phyloP scores from a whole-genome alignment of 257 asterid genomes.

The Solanum sejunctum region DNA sequence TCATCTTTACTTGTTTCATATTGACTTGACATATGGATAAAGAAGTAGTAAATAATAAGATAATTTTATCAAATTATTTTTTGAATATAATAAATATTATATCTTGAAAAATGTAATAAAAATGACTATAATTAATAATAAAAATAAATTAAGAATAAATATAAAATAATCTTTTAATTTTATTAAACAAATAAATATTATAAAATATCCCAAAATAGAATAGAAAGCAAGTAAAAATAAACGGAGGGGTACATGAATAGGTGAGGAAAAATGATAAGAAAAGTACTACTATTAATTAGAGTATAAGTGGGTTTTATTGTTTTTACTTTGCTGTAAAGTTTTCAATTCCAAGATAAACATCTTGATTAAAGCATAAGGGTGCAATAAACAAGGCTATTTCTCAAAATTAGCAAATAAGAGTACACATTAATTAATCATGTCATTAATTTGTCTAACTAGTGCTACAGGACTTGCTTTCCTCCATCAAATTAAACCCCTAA shows the following conservation, averaged over 20 bases:
- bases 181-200: no score
- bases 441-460: constrained; percentile 24
- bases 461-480: constrained; percentile 42
- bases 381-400: constrained; percentile 11
- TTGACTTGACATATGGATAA: no score
- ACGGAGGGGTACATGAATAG: not conserved
- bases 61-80: no score
- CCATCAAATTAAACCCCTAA: constrained; percentile 10
- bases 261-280: not conserved
- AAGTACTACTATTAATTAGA: not conserved
- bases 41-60: no score
- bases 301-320: not conserved
- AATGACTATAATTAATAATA: no score
- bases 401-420: constrained; percentile 26
- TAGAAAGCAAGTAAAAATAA: no score
- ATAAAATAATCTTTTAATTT: no score
- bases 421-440: not conserved
- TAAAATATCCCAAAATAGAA: no score
- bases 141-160: no score
- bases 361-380: constrained; percentile 18
- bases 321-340: not conserved
- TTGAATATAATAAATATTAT: no score
- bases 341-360: constrained; percentile 10
- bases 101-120: no score
- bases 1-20: no score